phyloP scores from a whole-genome alignment of 805 yeast genomes.

The Lachancea cidri region DNA sequence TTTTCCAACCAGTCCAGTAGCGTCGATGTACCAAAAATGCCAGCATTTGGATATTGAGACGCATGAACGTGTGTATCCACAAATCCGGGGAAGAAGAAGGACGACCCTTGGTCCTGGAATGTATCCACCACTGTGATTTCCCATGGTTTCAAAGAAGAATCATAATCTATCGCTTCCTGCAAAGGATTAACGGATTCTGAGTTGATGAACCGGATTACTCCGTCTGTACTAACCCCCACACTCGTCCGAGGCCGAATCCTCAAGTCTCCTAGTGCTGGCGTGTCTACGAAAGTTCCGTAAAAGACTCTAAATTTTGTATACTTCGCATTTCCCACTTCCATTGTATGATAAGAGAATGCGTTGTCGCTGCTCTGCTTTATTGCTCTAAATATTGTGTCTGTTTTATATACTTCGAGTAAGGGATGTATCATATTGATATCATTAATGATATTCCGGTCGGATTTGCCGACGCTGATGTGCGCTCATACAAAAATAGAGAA shows the following conservation, averaged over 20 bases:
- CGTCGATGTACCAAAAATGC: slow-evolving; percentile 80
- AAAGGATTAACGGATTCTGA: slow-evolving; percentile 23
- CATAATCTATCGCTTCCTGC: slow-evolving; percentile 24
- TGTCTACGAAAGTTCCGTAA: slow-evolving; percentile 69
- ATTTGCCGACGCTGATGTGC: background rate
- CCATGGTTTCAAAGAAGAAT: slow-evolving; percentile 10
- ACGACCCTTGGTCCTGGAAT: slow-evolving; percentile 1
- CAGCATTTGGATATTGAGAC: slow-evolving; percentile 75
- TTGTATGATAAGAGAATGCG: too few relatives aligned
- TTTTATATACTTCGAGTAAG: background rate
- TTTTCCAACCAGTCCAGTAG: slow-evolving; percentile 82
- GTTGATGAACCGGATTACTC: slow-evolving; percentile 37
- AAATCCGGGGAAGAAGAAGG: slow-evolving; percentile 77
- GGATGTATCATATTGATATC: background rate
- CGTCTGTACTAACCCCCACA: slow-evolving; percentile 53
- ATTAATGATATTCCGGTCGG: background rate
- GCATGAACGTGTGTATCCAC: slow-evolving; percentile 83
- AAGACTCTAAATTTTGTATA: slow-evolving; percentile 36
- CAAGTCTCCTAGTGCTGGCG: slow-evolving; percentile 54
- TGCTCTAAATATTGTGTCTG: background rate
- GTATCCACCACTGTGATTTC: slow-evolving; percentile 30
- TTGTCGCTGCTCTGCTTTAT: too few relatives aligned
- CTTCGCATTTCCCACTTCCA: background rate
- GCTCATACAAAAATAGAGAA: background rate
- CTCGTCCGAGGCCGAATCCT: slow-evolving; percentile 52